Evolutionary conservation across 2,329 filamentous ascomycete genomes (phyloP), one percentile per base, ranked within the genome.

Genomic region (Corinectria fuckeliana): DNA sequence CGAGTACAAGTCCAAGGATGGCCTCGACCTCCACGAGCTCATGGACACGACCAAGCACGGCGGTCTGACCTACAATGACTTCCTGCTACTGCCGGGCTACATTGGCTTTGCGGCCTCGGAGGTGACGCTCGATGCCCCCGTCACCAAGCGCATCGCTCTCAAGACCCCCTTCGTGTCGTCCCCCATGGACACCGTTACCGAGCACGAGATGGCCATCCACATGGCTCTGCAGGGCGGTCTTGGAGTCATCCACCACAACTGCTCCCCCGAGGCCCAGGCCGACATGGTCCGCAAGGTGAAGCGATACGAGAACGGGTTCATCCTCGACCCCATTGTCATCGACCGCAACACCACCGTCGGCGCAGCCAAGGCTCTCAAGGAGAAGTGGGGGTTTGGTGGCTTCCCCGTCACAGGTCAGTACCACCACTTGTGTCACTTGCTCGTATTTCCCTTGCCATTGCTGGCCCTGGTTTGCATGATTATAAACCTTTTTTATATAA

Each of bases 231-330:
- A 95, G 74, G 92, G 92, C 71, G 92, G 92, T 72, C 83, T 96
- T 16, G 92, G 95, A 81, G 93, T 99, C 70, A 96, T 99, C 69
- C 95, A 99, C 84, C 95, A 99, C 87, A 99, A 99, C 84, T 99
- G 95, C 86, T 95, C 93, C n/a, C 87, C 93, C 26, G 92, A 98
- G 25, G 91, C 92, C 56, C 95, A 99, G 83, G 95, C 95, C 67
- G 93, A 97, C 82, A 99, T 99, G 95, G 92, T 99, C 69, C 88
- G 92, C 78, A 98, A 97, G 84, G 95, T 99, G 71, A 99, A 99
- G 90, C 88, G 95, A 74, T 99, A 93, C 79, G 95, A 99, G 83
- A 99, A 99, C 82, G 95, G 95, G 70, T 99, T 99, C 84, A 99
- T 99, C 75, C 84, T 92, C 45, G 96, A 99, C 74, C 95, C 95